Evolutionary conservation across 148 eudicot species (phyloP).

Genomic region (Polygonum maritimum): DNA sequence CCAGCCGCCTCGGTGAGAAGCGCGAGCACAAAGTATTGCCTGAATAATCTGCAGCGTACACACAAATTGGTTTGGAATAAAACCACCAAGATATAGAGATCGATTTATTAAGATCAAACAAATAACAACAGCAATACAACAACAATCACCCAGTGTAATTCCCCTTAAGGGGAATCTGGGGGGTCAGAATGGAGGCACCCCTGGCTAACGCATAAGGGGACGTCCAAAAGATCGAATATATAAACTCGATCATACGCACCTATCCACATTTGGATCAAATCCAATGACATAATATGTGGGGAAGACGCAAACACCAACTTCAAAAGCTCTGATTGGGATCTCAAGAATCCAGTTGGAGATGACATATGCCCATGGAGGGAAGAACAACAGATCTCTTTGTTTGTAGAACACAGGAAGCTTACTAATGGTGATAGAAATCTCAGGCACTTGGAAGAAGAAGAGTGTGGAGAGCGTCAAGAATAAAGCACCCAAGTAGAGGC

Average conservation of each 20-base stretch:
- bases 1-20: conserved; percentile 49
- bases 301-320: conserved; percentile 19
- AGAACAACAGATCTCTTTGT: conserved; percentile 24
- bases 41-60: conserved; percentile 42
- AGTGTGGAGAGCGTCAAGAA: conserved; percentile 15
- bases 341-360: conserved; percentile 28
- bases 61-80: neutral
- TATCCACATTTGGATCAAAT: conserved; percentile 18
- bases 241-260: conserved; percentile 8
- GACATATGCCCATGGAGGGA: conserved; percentile 30
- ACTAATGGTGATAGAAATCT: conserved; percentile 19
- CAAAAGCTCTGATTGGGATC: conserved; percentile 17
- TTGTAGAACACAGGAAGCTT: conserved; percentile 34
- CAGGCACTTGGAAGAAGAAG: conserved; percentile 22
- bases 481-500: conserved; percentile 22
- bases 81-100: neutral
- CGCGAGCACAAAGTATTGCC: conserved; percentile 39
- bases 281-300: conserved; percentile 29
- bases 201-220: too few species aligned
- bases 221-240: too few species aligned
- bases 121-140: too few species aligned
- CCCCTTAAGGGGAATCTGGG: too few species aligned
- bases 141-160: too few species aligned
- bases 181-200: too few species aligned
- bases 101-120: neutral